Evolutionary conservation across 116 monocot genomes (phyloP).

Genomic region (Iris pallida): DNA sequence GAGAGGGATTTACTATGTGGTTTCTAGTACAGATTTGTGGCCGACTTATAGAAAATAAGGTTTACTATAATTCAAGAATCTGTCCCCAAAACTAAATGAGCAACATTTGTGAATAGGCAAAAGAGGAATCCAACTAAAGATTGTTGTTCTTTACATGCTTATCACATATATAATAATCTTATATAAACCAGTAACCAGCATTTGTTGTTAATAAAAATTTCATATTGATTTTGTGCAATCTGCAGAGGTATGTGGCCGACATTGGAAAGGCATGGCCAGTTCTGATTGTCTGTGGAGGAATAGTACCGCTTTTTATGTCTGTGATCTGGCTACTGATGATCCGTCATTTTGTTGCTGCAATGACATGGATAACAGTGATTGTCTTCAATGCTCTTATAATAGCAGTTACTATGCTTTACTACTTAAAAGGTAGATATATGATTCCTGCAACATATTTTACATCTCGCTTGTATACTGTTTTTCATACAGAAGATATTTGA

Average conservation of each 20-base stretch:
- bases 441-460: neutral
- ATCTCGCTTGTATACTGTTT: too few species aligned
- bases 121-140: too few species aligned
- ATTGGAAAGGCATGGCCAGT: slow-evolving; percentile 99
- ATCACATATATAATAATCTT: neutral
- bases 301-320: slow-evolving; percentile 85
- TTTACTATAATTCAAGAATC: too few species aligned
- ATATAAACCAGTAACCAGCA: neutral
- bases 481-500: too few species aligned
- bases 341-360: slow-evolving; percentile 89
- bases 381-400: slow-evolving; percentile 80
- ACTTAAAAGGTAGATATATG: slow-evolving; percentile 72
- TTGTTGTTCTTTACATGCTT: neutral
- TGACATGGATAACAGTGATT: slow-evolving; percentile 96
- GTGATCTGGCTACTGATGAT: slow-evolving; percentile 93
- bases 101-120: too few species aligned
- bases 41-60: too few species aligned
- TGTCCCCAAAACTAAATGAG: too few species aligned
- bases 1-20: neutral
- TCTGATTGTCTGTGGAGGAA: slow-evolving; percentile 91
- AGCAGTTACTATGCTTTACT: slow-evolving; percentile 92
- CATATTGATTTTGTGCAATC: neutral
- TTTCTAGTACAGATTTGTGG: neutral
- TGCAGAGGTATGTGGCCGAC: slow-evolving; percentile 97
- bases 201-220: neutral